These are phyloP conservation scores for Cryomyces minteri DNA, from an alignment of 495 filamentous ascomycete genomes.

Conservation along the genomic window DNA sequence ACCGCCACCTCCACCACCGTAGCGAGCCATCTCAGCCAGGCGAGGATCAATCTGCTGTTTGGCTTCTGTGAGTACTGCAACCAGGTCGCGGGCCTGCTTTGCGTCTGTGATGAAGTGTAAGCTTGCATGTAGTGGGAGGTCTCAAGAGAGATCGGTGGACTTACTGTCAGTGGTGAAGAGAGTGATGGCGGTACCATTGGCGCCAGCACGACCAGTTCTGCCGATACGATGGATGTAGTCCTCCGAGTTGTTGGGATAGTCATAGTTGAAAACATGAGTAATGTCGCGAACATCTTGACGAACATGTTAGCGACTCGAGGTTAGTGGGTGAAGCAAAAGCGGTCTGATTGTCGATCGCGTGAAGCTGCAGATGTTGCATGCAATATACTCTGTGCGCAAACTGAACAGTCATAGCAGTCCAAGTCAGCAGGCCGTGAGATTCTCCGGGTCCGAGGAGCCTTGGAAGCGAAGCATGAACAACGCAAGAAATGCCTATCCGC, in stretches of 20 bases:
- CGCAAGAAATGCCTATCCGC: constrained; percentile 59
- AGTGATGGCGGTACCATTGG: constrained; percentile 27
- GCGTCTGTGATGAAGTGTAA: constrained; percentile 39
- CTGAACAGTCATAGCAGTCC: constrained; percentile 9
- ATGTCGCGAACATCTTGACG: constrained; percentile 98
- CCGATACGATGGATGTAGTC: constrained; percentile 31
- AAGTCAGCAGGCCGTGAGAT: constrained; percentile 24
- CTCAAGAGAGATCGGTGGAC: constrained; percentile 18
- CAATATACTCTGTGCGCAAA: constrained; percentile 46
- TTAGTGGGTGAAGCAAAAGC: constrained; percentile 28
- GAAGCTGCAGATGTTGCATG: constrained; percentile 28
- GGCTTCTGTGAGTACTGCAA: constrained; percentile 79
- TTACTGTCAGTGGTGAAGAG: constrained; percentile 82
- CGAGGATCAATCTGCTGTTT: constrained; percentile 97
- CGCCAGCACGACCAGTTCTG: constrained; percentile 27
- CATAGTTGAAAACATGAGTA: constrained; percentile 99
- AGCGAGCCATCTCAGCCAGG: constrained; percentile 89
- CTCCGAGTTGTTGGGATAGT: constrained; percentile 95
- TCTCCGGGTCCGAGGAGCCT: constrained; percentile 58
- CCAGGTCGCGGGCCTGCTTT: constrained; percentile 93
- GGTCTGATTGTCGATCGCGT: constrained; percentile 40
- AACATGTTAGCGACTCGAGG: constrained; percentile 58
- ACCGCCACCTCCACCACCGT: constrained; percentile 55
- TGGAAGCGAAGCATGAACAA: constrained; percentile 47
- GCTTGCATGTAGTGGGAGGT: not conserved